Base-by-base conservation (phyloP, 768 basidiomycete species). In the Boletus patriciae region DNA sequence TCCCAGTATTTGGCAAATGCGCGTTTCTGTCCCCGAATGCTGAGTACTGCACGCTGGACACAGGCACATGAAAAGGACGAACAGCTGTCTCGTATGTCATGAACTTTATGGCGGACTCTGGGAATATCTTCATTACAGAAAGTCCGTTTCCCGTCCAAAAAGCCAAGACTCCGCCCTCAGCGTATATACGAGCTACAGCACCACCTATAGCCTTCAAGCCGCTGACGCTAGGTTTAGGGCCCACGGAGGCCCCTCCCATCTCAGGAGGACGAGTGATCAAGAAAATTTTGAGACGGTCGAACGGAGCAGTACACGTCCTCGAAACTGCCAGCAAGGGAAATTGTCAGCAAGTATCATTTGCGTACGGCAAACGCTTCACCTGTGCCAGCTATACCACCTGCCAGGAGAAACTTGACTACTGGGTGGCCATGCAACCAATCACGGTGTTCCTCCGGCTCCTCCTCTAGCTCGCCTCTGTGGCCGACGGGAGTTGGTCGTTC, bases 131-230 rank as follows among this genome's bases (percentile, higher is more conserved):
- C 50, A 85, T 82, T 27, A 98, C 90, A 46, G 95, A 98, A 52
- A 99, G 78, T 36, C 87, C 89, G 67, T 94, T 97, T 7, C 97
- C 97, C n/a, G 94, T 94, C 96, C 97, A 99, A 71, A 98, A 99
- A 4, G 88, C 91, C 49, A 87, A 78, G 16, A 97, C 74, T 8
- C 94, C 94, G 33, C 93, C 93, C 72, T 98, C 94, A 1, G 83
- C 74, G 68, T 97, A 97, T 65, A 99, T 92, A 47, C 88, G 84
- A 33, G 78, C 76, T 31, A 94, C 78, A 4, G 94, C 97, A 41
- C 79, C 78, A 33, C 76, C 77, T 21, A 99, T 85, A 29, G 88
- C 80, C 59, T 79, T 84, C 58, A 84, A 63, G 13, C 88, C 85
- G 46, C 77, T 70, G n/a, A 81, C 65, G 59, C 75, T 70, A 49